These are phyloP conservation scores for Thelephora terrestris DNA, from an alignment of 1,284 basidiomycete species.

Conservation along the genomic window DNA sequence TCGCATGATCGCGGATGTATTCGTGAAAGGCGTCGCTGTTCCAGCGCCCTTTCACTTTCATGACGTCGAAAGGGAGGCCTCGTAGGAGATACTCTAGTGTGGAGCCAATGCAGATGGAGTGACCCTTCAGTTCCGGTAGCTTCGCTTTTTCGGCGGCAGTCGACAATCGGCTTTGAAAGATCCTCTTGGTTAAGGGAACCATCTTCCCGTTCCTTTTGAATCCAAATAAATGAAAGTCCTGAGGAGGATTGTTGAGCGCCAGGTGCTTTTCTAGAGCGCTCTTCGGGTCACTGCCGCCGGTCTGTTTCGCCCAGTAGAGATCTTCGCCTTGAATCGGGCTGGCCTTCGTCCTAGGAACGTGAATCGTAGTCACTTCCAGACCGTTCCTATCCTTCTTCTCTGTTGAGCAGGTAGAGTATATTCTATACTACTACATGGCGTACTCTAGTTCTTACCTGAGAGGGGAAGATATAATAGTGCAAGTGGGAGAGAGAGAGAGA, in stretches of 20 bases:
- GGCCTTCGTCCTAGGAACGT: too few species aligned
- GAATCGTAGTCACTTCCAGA: too few species aligned
- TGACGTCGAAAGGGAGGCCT: too few species aligned
- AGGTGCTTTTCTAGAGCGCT: constrained; percentile 4
- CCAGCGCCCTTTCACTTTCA: constrained; percentile 1
- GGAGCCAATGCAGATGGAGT: not conserved
- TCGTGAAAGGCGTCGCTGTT: not conserved
- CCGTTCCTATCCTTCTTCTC: too few species aligned
- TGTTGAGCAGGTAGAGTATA: too few species aligned
- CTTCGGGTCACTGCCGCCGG: not conserved
- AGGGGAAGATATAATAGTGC: too few species aligned
- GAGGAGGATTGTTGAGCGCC: not conserved
- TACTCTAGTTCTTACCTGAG: too few species aligned
- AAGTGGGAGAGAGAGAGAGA: too few species aligned
- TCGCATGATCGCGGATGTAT: not conserved
- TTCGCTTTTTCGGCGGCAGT: not conserved
- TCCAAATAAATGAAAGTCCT: constrained; percentile 1
- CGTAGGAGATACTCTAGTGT: constrained; percentile 1
- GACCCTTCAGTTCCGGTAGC: not conserved
- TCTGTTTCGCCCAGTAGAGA: constrained; percentile 4
- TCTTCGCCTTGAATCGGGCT: constrained; percentile 3
- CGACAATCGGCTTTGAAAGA: not conserved
- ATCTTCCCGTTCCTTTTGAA: not conserved
- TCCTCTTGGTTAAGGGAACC: constrained; percentile 2
- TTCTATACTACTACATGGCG: too few species aligned